A percentile compares a stretch with the other conserved stretches of the same genome.
phyloP scores from a whole-genome alignment of 164 flowering plant species.

The Berberis vulgaris region DNA sequence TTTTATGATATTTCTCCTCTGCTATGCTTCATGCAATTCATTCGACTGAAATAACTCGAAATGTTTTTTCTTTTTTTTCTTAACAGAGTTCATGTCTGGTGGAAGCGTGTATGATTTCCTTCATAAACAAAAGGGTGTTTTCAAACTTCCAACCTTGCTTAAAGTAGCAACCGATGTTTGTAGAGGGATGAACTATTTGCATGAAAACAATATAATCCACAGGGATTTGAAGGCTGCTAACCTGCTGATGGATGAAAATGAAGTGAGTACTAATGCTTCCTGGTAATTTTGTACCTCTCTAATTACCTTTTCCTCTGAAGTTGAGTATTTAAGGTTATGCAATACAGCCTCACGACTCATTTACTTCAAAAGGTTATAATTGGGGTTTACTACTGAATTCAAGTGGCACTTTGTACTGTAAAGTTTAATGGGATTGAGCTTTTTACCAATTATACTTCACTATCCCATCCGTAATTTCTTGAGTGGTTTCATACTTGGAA shows the following conservation, averaged over 20 bases:
- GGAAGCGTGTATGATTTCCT: constrained; percentile 91
- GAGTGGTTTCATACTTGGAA: too few species aligned
- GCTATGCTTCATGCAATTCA: neutral
- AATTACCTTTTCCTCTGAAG: neutral
- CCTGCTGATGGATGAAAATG: constrained; percentile 97
- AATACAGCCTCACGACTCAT: too few species aligned
- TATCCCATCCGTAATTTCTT: too few species aligned
- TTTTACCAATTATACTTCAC: too few species aligned
- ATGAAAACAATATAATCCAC: constrained; percentile 92
- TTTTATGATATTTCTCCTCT: neutral
- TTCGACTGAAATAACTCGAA: neutral
- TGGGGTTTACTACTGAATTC: too few species aligned
- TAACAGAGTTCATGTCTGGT: constrained; percentile 84
- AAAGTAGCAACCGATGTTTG: constrained; percentile 87
- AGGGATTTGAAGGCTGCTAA: constrained; percentile 96
- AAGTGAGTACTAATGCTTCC: constrained; percentile 39
- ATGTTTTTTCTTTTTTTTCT: neutral
- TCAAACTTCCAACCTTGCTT: constrained; percentile 74
- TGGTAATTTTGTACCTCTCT: neutral
- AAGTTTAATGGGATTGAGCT: too few species aligned
- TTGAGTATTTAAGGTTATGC: too few species aligned
- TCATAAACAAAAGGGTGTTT: constrained; percentile 76
- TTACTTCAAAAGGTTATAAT: too few species aligned
- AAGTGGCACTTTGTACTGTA: too few species aligned
- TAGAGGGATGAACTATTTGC: constrained; percentile 96